These are phyloP conservation scores for Prosopis cineraria DNA, from an alignment of 306 rosid species.

Conservation along the genomic window DNA sequence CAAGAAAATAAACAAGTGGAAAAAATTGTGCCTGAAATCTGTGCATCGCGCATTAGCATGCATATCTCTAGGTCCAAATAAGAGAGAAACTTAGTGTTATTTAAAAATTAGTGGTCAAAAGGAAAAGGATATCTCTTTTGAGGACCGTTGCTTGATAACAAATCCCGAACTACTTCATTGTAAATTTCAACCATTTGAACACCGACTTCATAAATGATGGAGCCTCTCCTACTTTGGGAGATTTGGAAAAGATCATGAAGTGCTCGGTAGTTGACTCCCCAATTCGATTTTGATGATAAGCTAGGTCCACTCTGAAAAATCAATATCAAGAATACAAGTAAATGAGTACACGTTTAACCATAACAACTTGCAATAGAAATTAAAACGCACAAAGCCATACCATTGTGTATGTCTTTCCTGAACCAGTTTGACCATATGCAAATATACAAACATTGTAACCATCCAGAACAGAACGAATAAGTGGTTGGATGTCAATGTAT, in stretches of 20 bases:
- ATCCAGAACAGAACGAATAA: slow-evolving; percentile 70
- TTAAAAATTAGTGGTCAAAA: not conserved
- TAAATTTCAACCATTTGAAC: slow-evolving; percentile 76
- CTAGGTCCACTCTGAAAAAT: slow-evolving; percentile 59
- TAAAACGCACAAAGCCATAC: slow-evolving; percentile 38
- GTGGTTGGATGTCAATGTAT: slow-evolving; percentile 62
- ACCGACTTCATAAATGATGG: slow-evolving; percentile 64
- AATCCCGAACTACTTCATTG: slow-evolving; percentile 76
- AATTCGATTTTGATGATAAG: slow-evolving; percentile 52
- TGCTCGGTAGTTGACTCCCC: slow-evolving; percentile 83
- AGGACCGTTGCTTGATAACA: slow-evolving; percentile 58
- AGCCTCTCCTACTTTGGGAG: slow-evolving; percentile 63
- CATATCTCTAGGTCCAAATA: not conserved
- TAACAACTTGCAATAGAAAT: not conserved
- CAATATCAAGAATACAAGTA: slow-evolving; percentile 2
- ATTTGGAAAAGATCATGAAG: slow-evolving; percentile 69
- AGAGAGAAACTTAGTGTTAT: not conserved
- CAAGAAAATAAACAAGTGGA: not conserved
- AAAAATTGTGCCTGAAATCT: not conserved
- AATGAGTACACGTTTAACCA: not conserved
- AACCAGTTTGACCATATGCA: slow-evolving; percentile 84
- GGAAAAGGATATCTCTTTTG: slow-evolving; percentile 71
- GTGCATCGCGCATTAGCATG: not conserved
- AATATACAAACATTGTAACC: slow-evolving; percentile 81
- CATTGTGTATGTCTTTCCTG: slow-evolving; percentile 79